phyloP scores from a whole-genome alignment of 306 rosid species.

The Oxytropis ochrocephala region DNA sequence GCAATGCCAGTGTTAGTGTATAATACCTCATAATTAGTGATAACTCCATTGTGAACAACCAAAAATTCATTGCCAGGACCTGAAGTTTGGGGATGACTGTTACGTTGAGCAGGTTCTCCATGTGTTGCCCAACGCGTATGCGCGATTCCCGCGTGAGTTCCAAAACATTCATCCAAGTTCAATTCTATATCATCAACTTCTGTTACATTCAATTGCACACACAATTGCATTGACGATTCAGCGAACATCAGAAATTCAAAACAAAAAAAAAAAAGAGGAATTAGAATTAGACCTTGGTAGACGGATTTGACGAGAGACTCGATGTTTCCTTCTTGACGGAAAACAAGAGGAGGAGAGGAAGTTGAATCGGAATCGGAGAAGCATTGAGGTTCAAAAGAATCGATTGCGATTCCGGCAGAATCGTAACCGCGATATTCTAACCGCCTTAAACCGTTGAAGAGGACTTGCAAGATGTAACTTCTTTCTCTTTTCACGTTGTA shows the following conservation, averaged over 20 bases:
- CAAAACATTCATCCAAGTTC: slow-evolving; percentile 62
- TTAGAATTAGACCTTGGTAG: slow-evolving; percentile 43
- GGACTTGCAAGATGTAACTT: slow-evolving; percentile 77
- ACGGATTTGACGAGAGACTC: slow-evolving; percentile 93
- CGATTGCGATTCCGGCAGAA: slow-evolving; percentile 91
- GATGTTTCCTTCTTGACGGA: slow-evolving; percentile 91
- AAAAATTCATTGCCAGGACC: slow-evolving; percentile 71
- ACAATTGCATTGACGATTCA: background rate
- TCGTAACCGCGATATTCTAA: slow-evolving; percentile 94
- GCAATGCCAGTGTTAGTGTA: background rate
- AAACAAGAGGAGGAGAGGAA: slow-evolving; percentile 49
- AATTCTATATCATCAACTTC: slow-evolving; percentile 59
- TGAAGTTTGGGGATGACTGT: slow-evolving; percentile 92
- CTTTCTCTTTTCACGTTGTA: slow-evolving; percentile 76
- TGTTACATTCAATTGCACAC: slow-evolving; percentile 16
- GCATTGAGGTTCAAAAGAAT: slow-evolving; percentile 31
- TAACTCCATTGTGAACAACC: slow-evolving; percentile 90
- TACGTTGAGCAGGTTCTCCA: slow-evolving; percentile 90
- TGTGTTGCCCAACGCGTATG: slow-evolving; percentile 99
- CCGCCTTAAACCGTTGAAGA: slow-evolving; percentile 83
- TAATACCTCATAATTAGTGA: slow-evolving; percentile 82
- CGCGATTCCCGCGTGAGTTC: slow-evolving; percentile 80
- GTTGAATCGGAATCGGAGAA: background rate
- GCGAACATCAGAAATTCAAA: background rate
- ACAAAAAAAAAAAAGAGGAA: background rate